A percentile compares a stretch with the other conserved stretches of the same genome.
phyloP scores from a whole-genome alignment of 1,139 yeast species.

The Magnusiomyces starmeri region DNA sequence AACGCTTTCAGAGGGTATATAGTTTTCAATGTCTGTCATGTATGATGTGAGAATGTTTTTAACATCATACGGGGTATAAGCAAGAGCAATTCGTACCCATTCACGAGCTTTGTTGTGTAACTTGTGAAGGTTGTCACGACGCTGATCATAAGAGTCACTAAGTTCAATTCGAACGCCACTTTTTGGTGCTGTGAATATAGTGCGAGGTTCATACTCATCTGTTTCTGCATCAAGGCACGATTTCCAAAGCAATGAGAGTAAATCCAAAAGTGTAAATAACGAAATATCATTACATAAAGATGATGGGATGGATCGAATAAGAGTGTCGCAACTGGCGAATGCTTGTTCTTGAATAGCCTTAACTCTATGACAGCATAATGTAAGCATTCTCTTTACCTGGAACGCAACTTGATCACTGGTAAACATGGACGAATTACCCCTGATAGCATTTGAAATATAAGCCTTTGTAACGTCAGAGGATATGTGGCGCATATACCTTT shows the following conservation, averaged over 20 bases:
- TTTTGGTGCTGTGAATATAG: conserved; percentile 52
- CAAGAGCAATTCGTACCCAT: conserved; percentile 57
- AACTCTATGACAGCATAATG: conserved; percentile 72
- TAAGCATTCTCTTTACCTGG: conserved; percentile 63
- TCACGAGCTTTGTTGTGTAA: conserved; percentile 52
- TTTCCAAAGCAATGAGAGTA: conserved; percentile 67
- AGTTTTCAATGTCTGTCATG: conserved; percentile 42
- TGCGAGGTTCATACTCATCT: conserved; percentile 77
- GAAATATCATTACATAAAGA: conserved; percentile 68
- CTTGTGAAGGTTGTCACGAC: conserved; percentile 57
- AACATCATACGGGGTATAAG: conserved; percentile 60
- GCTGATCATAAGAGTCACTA: conserved; percentile 75
- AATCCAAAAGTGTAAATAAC: conserved; percentile 71
- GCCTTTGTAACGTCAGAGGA: conserved; percentile 54
- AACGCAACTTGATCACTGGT: conserved; percentile 53
- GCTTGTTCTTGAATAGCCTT: conserved; percentile 75
- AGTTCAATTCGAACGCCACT: conserved; percentile 54
- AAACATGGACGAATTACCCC: conserved; percentile 43
- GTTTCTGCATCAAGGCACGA: conserved; percentile 83
- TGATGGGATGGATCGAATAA: conserved; percentile 68
- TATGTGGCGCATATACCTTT: conserved; percentile 59
- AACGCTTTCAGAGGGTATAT: conserved; percentile 34
- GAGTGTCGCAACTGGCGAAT: conserved; percentile 63
- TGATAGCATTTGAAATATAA: conserved; percentile 43
- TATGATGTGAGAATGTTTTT: conserved; percentile 74